Conservation (phyloP, 192 early-diverging fungal species). For the Chytriomyces sp. region DNA sequence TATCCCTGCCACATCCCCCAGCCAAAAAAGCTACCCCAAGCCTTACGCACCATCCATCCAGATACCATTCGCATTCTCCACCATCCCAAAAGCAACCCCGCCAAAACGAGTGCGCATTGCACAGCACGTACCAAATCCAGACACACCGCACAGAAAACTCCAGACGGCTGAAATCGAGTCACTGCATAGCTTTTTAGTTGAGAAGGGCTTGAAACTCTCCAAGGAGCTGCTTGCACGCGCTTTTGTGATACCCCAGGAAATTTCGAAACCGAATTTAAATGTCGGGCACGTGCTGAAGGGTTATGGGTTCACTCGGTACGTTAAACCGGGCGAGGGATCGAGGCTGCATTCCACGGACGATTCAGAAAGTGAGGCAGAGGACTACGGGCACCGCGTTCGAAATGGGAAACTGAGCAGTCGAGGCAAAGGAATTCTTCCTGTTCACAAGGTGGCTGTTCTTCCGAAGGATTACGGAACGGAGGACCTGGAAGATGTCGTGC, state of each 20-base stretch:
- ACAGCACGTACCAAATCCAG: background rate
- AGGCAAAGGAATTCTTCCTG: constrained; percentile 25
- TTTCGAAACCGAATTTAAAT: constrained; percentile 13
- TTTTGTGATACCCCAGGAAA: constrained; percentile 9
- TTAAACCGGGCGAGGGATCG: background rate
- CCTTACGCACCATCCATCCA: too few relatives aligned
- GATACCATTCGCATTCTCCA: background rate
- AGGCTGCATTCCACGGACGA: background rate
- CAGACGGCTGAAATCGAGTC: constrained; percentile 3
- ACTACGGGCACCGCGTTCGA: too few relatives aligned
- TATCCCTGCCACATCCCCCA: too few relatives aligned
- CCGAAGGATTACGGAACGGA: constrained; percentile 10
- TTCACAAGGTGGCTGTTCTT: constrained; percentile 30
- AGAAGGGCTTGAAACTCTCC: background rate
- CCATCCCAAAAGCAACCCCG: background rate
- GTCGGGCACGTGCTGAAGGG: constrained; percentile 2
- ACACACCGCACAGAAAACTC: constrained; percentile 15
- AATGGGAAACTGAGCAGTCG: background rate
- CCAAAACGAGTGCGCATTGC: constrained; percentile 11
- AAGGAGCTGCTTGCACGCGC: constrained; percentile 4
- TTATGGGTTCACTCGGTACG: background rate
- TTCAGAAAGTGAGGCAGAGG: background rate
- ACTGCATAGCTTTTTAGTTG: background rate
- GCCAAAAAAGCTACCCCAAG: too few relatives aligned
- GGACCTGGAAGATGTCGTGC: constrained; percentile 6